These are phyloP conservation scores for Puccinia hordei DNA, from an alignment of 1,284 basidiomycete genomes.

Conservation along the genomic window DNA sequence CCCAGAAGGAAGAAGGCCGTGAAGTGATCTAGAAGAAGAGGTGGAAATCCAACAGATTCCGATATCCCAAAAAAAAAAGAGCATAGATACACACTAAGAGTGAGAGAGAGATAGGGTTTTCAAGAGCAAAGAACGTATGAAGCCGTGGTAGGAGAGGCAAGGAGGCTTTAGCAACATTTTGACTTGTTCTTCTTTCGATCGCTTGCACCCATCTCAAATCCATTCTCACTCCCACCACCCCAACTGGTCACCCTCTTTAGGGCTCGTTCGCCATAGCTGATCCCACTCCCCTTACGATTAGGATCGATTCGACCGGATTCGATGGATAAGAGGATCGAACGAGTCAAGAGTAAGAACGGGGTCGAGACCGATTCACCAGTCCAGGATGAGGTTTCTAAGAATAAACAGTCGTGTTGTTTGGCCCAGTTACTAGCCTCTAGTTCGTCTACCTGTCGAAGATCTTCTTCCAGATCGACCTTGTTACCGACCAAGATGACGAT, in stretches of 20 bases:
- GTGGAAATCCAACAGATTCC: neutral
- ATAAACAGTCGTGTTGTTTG: conserved; percentile 89
- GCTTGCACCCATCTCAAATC: conserved; percentile 16
- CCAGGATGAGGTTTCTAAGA: conserved; percentile 87
- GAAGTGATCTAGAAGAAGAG: neutral
- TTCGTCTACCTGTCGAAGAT: conserved; percentile 84
- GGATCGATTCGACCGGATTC: conserved; percentile 89
- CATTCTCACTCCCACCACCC: conserved; percentile 10
- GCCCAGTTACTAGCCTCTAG: conserved; percentile 92
- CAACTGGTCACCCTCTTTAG: conserved; percentile 76
- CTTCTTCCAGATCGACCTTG: conserved; percentile 90
- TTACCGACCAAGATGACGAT: conserved; percentile 91
- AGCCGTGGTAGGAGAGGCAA: too few species aligned
- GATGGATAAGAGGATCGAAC: conserved; percentile 87
- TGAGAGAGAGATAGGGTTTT: neutral
- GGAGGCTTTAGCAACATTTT: conserved; percentile 8
- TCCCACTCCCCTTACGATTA: conserved; percentile 86
- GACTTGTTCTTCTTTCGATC: conserved; percentile 15
- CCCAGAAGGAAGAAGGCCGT: neutral
- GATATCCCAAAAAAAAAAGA: neutral
- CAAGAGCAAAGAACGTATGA: neutral
- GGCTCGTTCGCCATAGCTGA: conserved; percentile 92
- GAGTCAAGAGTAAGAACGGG: conserved; percentile 85
- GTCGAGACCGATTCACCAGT: conserved; percentile 84
- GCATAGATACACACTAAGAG: neutral